A percentile compares a stretch with the other conserved stretches of the same genome.
Conservation (phyloP, 805 yeast genomes). For the Nakazawaea wyomingensis region DNA sequence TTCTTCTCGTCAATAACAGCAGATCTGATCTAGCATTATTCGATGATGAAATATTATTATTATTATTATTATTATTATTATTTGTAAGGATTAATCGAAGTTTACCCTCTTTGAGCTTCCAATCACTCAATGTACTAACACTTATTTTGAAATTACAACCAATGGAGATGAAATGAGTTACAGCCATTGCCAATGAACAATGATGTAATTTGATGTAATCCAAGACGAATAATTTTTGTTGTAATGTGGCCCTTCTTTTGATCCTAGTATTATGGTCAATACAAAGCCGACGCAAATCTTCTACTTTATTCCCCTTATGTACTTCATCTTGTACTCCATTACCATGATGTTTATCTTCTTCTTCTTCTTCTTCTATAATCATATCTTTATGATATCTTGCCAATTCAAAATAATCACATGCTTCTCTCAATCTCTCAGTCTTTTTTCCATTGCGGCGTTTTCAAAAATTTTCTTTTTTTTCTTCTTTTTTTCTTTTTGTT, state of each 20-base stretch:
- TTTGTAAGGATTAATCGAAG: neutral
- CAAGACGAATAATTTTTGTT: constrained; percentile 12
- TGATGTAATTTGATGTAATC: constrained; percentile 7
- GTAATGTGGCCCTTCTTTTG: constrained; percentile 7
- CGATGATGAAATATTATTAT: too few relatives aligned
- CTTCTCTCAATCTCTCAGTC: too few relatives aligned
- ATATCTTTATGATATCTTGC: too few relatives aligned
- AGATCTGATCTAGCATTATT: neutral
- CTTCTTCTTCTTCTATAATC: too few relatives aligned
- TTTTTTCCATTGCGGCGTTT: too few relatives aligned
- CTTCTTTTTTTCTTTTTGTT: too few relatives aligned
- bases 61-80: too few relatives aligned
- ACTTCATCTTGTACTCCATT: too few relatives aligned
- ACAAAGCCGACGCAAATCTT: constrained; percentile 2
- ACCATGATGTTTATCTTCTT: too few relatives aligned
- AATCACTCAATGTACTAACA: constrained; percentile 11
- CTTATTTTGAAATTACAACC: constrained; percentile 11
- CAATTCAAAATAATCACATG: too few relatives aligned
- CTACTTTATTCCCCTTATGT: too few relatives aligned
- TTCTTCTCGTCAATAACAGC: constrained; percentile 5
- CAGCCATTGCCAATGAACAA: constrained; percentile 9
- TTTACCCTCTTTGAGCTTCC: constrained; percentile 10
- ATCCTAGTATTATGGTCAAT: constrained; percentile 3
- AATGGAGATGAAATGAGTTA: constrained; percentile 6
- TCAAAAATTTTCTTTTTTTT: too few relatives aligned